These are phyloP conservation scores for Orychophragmus violaceus DNA, from an alignment of 345 rosid genomes.

Conservation along the genomic window DNA sequence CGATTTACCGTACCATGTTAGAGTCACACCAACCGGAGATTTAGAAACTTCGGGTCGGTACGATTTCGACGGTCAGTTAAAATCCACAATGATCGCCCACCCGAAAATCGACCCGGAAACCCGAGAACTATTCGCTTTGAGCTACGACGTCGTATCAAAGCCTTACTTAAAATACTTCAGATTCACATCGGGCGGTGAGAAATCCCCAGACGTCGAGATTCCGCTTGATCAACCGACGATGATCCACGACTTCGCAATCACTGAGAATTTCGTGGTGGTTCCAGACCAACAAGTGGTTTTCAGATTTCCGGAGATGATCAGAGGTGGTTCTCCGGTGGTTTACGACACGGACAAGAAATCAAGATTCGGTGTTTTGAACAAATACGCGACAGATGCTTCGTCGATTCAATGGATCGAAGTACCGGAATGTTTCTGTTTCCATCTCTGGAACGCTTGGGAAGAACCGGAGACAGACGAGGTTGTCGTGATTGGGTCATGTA, in stretches of 20 bases:
- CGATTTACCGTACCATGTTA: constrained; percentile 74
- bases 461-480: constrained; percentile 72
- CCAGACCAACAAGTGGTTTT: constrained; percentile 89
- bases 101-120: constrained; percentile 73
- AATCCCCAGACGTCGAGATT: constrained; percentile 65
- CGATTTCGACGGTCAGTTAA: constrained; percentile 52
- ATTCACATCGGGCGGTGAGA: constrained; percentile 45
- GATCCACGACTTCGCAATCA: constrained; percentile 84
- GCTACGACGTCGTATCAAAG: constrained; percentile 68
- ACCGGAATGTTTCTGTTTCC: constrained; percentile 75
- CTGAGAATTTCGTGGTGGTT: constrained; percentile 62
- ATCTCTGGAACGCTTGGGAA: constrained; percentile 93
- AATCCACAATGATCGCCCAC: constrained; percentile 79
- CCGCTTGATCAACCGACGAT: constrained; percentile 63
- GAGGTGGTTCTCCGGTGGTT: constrained; percentile 79
- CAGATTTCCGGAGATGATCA: constrained; percentile 57
- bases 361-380: constrained; percentile 60
- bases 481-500: constrained; percentile 81
- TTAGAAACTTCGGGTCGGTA: constrained; percentile 57
- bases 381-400: constrained; percentile 38
- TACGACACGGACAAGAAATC: constrained; percentile 64
- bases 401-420: constrained; percentile 56
- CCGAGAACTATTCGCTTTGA: constrained; percentile 56
- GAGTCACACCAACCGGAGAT: constrained; percentile 57
- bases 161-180: constrained; percentile 69